Percentiles rank a stretch among this genome's conserved stretches.
These are phyloP conservation scores for Asclepias syriaca DNA, from an alignment of 257 asterid species.

Conservation along the genomic window DNA sequence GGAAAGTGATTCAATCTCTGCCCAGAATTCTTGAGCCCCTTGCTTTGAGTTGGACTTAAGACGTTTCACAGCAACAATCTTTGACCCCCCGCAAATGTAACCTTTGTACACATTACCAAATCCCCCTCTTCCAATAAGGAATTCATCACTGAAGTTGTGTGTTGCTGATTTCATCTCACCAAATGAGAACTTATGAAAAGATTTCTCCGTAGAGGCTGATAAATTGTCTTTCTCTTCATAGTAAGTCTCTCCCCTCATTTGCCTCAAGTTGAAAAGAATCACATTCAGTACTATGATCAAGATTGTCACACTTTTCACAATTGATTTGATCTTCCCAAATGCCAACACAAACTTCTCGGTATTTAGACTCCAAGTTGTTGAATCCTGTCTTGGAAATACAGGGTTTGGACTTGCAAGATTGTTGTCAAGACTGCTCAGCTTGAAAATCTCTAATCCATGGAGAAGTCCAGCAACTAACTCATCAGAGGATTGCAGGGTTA, in stretches of 20 bases:
- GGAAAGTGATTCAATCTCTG: conserved; percentile 20
- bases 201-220: not conserved
- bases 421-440: conserved; percentile 12
- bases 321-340: not conserved
- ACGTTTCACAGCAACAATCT: conserved; percentile 16
- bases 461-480: conserved; percentile 8
- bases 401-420: conserved; percentile 19
- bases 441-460: conserved; percentile 17
- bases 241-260: not conserved
- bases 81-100: not conserved
- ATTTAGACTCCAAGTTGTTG: conserved; percentile 3
- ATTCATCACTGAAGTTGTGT: conserved; percentile 8
- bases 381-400: not conserved
- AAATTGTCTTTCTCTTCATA: not conserved
- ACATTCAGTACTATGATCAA: not conserved
- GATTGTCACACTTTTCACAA: not conserved
- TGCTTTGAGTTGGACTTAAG: conserved; percentile 12
- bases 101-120: conserved; percentile 17
- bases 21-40: conserved; percentile 20
- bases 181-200: conserved; percentile 6
- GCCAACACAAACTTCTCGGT: not conserved
- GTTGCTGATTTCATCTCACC: conserved; percentile 12
- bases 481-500: not conserved
- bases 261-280: not conserved
- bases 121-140: conserved; percentile 15